Evolutionary conservation across 169 alveolate species (phyloP).

Genomic region (Miamiensis avidus): DNA sequence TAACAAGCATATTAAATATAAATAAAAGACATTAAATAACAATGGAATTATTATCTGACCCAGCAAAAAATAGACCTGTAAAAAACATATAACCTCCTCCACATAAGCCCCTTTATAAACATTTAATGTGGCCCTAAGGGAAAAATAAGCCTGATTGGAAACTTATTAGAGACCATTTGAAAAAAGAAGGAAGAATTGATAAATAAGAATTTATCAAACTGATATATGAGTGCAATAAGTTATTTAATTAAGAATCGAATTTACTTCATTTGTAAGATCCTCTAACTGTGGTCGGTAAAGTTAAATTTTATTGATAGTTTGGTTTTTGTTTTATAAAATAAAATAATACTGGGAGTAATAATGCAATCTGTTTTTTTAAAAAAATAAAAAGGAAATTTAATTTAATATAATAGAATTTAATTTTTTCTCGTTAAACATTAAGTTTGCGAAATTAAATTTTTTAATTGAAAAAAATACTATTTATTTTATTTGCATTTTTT

Average conservation of each 20-base stretch:
- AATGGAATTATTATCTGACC: slow-evolving; percentile 39
- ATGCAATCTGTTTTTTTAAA: no score
- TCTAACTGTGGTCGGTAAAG: slow-evolving; percentile 48
- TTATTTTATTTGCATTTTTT: no score
- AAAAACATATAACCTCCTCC: slow-evolving; percentile 52
- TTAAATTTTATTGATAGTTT: no score
- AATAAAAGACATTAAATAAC: background rate
- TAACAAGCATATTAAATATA: no score
- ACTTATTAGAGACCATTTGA: slow-evolving; percentile 35
- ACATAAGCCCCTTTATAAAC: slow-evolving; percentile 33
- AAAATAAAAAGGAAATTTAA: no score
- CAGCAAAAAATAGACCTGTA: slow-evolving; percentile 40
- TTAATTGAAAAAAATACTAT: no score
- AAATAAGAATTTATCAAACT: slow-evolving; percentile 38
- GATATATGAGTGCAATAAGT: slow-evolving; percentile 24
- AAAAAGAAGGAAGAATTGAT: slow-evolving; percentile 44
- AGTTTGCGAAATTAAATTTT: no score
- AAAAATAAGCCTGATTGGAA: slow-evolving; percentile 51
- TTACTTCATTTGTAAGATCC: slow-evolving; percentile 49
- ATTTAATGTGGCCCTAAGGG: slow-evolving; percentile 45
- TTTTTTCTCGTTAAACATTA: no score
- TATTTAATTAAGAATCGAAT: slow-evolving; percentile 40
- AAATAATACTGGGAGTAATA: no score
- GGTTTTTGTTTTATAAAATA: no score
- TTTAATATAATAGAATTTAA: no score